Conservation (phyloP, 148 eudicot genomes). For the Fallopia convolvulus region DNA sequence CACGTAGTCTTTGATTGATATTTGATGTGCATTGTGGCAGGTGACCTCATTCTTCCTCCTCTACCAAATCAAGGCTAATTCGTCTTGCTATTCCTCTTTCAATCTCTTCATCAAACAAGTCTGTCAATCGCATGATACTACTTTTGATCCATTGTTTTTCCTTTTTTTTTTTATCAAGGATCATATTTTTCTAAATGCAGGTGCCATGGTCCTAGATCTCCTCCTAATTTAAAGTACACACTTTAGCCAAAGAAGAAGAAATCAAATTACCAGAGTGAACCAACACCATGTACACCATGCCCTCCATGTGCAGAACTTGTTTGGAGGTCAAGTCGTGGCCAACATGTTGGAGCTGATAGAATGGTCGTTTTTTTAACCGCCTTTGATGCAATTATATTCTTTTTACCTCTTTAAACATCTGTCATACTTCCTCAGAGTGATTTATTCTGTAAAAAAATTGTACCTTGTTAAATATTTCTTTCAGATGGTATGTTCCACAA, state of each 20-base stretch:
- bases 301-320: constrained; percentile 95
- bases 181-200: constrained; percentile 23
- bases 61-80: constrained; percentile 64
- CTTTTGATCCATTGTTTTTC: neutral
- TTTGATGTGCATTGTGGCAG: constrained; percentile 26
- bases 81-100: constrained; percentile 84
- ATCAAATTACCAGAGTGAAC: constrained; percentile 41
- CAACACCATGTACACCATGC: constrained; percentile 68
- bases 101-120: neutral
- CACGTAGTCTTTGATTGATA: neutral
- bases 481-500: constrained; percentile 85
- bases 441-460: neutral
- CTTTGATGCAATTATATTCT: neutral
- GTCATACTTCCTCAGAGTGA: neutral
- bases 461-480: constrained; percentile 10
- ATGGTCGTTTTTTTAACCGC: constrained; percentile 48
- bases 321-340: constrained; percentile 85
- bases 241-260: constrained; percentile 89
- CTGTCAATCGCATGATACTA: neutral
- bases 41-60: constrained; percentile 65
- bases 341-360: constrained; percentile 78
- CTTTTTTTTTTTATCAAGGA: neutral
- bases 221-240: constrained; percentile 71
- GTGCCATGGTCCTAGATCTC: constrained; percentile 95
- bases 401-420: constrained; percentile 5